Evolutionary conservation across 805 yeast species (phyloP).

Genomic region (Pichia deserticola): DNA sequence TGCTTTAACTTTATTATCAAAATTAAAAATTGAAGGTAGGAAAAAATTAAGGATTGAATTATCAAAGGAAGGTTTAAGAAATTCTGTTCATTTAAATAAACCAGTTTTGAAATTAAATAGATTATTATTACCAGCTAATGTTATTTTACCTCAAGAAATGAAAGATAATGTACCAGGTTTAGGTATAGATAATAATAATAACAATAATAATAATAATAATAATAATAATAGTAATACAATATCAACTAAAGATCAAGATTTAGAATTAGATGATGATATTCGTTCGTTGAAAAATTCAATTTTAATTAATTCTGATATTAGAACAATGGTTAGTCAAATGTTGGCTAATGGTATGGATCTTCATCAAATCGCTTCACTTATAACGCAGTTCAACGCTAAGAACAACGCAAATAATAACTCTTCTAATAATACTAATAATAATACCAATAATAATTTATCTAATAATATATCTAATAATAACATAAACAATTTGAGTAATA

Average conservation of each 20-base stretch:
- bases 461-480: background rate
- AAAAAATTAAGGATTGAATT: constrained; percentile 49
- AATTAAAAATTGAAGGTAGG: constrained; percentile 37
- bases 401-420: constrained; percentile 12
- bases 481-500: background rate
- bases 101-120: constrained; percentile 38
- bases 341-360: constrained; percentile 30
- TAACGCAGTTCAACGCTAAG: constrained; percentile 20
- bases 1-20: constrained; percentile 39
- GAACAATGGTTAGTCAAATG: constrained; percentile 28
- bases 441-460: background rate
- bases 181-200: background rate
- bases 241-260: background rate
- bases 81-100: constrained; percentile 25
- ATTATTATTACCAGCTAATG: constrained; percentile 46
- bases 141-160: constrained; percentile 49
- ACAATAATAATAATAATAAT: background rate
- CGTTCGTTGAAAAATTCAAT: background rate
- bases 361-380: constrained; percentile 24
- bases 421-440: constrained; percentile 4
- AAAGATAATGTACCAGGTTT: background rate
- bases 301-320: background rate
- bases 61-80: constrained; percentile 53
- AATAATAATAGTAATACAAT: constrained; percentile 9
- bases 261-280: background rate